Evolutionary conservation across 495 filamentous ascomycete genomes (phyloP).

Genomic region (Choiromyces venosus): DNA sequence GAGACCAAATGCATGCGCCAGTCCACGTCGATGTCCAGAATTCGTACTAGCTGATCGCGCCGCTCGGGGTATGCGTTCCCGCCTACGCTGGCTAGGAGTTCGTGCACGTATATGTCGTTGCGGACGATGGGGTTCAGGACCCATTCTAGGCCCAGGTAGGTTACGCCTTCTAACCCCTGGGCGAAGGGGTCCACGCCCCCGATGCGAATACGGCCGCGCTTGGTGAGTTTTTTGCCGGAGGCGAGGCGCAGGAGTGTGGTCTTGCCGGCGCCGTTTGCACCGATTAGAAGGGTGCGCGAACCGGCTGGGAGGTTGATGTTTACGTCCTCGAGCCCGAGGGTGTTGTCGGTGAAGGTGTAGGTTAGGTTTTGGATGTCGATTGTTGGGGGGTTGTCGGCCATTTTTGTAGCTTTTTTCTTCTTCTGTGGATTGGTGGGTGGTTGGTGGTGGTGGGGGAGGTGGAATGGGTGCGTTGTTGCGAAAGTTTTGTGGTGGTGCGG

Average conservation of each 20-base stretch:
- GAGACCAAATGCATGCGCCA: constrained; percentile 95
- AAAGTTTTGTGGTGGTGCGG: background rate
- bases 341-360: constrained; percentile 82
- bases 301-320: constrained; percentile 68
- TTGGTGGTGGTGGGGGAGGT: background rate
- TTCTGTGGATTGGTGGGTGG: background rate
- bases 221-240: constrained; percentile 83
- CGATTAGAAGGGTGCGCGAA: constrained; percentile 86
- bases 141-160: constrained; percentile 93
- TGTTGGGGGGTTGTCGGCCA: constrained; percentile 33
- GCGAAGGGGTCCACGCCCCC: constrained; percentile 86
- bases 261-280: constrained; percentile 95
- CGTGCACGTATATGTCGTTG: constrained; percentile 84
- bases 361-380: constrained; percentile 70
- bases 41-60: constrained; percentile 74
- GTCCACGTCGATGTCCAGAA: constrained; percentile 82
- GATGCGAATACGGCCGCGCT: constrained; percentile 62
- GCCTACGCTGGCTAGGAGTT: constrained; percentile 77
- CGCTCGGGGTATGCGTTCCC: constrained; percentile 74
- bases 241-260: constrained; percentile 81
- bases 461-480: background rate
- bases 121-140: constrained; percentile 96
- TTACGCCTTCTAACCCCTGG: constrained; percentile 79
- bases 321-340: constrained; percentile 64
- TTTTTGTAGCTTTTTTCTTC: constrained; percentile 19